Percentiles rank a stretch among this genome's conserved stretches.
phyloP scores from a whole-genome alignment of 2,329 filamentous ascomycete genomes.

The Verruconis gallopava region DNA sequence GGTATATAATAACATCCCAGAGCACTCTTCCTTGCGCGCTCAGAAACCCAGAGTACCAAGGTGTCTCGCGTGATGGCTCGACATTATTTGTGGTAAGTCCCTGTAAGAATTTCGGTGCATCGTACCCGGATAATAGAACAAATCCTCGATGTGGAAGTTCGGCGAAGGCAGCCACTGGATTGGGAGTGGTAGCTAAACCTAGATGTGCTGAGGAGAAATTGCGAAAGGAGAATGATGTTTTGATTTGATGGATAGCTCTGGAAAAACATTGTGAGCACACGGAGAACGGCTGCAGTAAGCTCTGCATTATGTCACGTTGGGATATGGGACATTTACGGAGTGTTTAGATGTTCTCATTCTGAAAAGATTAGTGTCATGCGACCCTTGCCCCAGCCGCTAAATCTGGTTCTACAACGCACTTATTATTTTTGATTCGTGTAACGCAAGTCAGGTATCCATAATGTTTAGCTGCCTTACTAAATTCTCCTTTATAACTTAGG shows the following conservation, averaged over 20 bases:
- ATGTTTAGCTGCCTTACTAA: no score
- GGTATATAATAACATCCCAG: slow-evolving; percentile 82
- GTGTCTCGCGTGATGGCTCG: slow-evolving; percentile 22
- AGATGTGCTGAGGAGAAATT: not conserved
- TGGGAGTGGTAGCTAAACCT: no score
- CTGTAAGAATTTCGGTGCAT: slow-evolving; percentile 75
- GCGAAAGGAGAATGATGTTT: not conserved
- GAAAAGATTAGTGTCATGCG: no score
- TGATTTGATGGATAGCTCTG: not conserved
- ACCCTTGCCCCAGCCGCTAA: no score
- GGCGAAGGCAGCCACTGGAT: slow-evolving; percentile 29
- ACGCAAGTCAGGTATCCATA: no score
- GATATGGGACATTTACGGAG: no score
- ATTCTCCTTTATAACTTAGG: no score
- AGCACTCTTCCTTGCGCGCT: slow-evolving; percentile 71
- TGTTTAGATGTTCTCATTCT: no score
- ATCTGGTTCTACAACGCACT: no score
- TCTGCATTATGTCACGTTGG: no score
- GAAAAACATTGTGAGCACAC: not conserved
- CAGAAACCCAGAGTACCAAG: slow-evolving; percentile 73
- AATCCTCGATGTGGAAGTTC: slow-evolving; percentile 61
- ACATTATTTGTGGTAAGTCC: slow-evolving; percentile 72
- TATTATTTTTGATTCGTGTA: no score
- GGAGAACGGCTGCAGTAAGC: not conserved
- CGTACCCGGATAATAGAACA: slow-evolving; percentile 64